Conservation (phyloP, 1,284 basidiomycete genomes). For the Termitomyces sp. region DNA sequence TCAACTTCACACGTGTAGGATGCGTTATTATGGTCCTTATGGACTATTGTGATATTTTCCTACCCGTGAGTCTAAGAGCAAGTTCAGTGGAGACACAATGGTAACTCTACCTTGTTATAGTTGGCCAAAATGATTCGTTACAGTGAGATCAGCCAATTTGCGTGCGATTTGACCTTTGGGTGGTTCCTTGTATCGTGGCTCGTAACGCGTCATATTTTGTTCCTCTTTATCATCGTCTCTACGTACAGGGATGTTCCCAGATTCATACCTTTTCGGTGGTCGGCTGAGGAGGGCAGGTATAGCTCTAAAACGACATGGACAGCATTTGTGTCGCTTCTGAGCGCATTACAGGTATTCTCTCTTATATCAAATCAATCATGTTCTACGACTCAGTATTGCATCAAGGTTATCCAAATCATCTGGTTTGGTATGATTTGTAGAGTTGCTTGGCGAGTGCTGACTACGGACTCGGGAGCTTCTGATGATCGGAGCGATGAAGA, state of each 20-base stretch:
- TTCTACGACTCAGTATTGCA: not conserved
- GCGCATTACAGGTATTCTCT: constrained; percentile 54
- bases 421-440: constrained; percentile 88
- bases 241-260: constrained; percentile 45
- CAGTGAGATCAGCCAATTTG: constrained; percentile 52
- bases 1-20: constrained; percentile 85
- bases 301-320: constrained; percentile 41
- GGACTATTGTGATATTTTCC: constrained; percentile 90
- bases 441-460: constrained; percentile 77
- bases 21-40: constrained; percentile 86
- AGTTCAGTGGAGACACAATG: not conserved
- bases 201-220: constrained; percentile 78
- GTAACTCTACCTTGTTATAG: constrained; percentile 32
- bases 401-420: constrained; percentile 64
- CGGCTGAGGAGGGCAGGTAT: constrained; percentile 54
- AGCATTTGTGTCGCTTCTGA: constrained; percentile 54
- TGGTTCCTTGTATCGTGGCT: constrained; percentile 89
- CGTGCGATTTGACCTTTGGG: constrained; percentile 77
- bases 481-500: constrained; percentile 88
- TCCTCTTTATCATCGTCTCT: constrained; percentile 66
- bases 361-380: constrained; percentile 8
- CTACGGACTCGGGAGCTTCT: constrained; percentile 70
- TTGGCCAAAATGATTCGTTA: constrained; percentile 94
- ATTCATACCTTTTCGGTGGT: constrained; percentile 53
- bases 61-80: constrained; percentile 63